Percentiles rank a stretch among this genome's conserved stretches.
Evolutionary conservation across 2,329 filamentous ascomycete species (phyloP).

Genomic region (Colletotrichum sp.): DNA sequence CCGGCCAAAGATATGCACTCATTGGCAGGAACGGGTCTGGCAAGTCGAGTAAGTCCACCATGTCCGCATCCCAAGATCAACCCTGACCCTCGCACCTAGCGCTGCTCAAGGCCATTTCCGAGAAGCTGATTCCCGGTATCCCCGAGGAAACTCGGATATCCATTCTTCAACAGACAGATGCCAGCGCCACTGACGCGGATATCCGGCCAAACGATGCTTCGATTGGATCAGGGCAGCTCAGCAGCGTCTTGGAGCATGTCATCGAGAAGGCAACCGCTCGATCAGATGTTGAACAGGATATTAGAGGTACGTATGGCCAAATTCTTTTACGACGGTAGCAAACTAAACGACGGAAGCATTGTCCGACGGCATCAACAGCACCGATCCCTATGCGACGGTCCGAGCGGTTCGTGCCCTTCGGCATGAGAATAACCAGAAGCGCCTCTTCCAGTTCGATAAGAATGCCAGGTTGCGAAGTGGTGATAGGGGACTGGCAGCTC

Average conservation of each 20-base stretch:
- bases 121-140: conserved; percentile 80
- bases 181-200: conserved; percentile 35
- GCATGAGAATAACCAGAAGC: conserved; percentile 65
- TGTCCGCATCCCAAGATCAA: neutral
- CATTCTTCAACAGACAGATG: conserved; percentile 71
- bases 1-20: conserved; percentile 76
- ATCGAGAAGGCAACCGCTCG: conserved; percentile 64
- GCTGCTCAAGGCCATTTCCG: conserved; percentile 74
- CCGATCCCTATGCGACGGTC: conserved; percentile 62
- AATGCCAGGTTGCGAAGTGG: conserved; percentile 78
- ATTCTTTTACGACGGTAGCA: neutral
- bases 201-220: neutral
- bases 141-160: conserved; percentile 68
- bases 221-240: neutral
- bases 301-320: conserved; percentile 49
- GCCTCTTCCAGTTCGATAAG: conserved; percentile 73
- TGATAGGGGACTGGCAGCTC: conserved; percentile 73
- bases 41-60: conserved; percentile 69
- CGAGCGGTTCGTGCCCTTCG: conserved; percentile 65
- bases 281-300: conserved; percentile 64
- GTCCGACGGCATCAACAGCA: conserved; percentile 63
- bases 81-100: conserved; percentile 44
- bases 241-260: conserved; percentile 69
- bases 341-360: conserved; percentile 49
- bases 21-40: conserved; percentile 83